A percentile compares a stretch with the other conserved stretches of the same genome.
Conservation (phyloP, 2,329 filamentous ascomycete genomes). For the Phyllosticta ampelicida region DNA sequence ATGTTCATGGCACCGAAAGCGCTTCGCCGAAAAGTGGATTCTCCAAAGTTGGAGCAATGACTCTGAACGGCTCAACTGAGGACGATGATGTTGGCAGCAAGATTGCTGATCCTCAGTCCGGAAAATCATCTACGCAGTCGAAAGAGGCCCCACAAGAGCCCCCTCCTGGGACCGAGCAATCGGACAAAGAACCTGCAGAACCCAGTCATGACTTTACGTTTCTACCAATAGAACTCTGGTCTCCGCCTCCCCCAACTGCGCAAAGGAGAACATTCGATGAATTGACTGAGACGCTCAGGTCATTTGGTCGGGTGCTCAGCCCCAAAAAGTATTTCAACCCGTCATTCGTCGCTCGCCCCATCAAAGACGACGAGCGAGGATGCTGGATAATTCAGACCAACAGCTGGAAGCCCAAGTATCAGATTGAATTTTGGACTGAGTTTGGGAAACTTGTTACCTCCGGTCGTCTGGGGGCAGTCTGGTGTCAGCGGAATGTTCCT, state of each 20-base stretch:
- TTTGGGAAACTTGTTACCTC: conserved; percentile 49
- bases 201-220: conserved; percentile 14
- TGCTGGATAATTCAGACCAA: conserved; percentile 60
- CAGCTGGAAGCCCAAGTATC: conserved; percentile 41
- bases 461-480: conserved; percentile 52
- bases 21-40: neutral
- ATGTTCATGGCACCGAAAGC: neutral
- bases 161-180: neutral
- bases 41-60: neutral
- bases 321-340: conserved; percentile 12
- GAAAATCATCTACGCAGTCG: neutral
- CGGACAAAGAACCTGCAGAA: neutral
- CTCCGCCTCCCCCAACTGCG: conserved; percentile 16
- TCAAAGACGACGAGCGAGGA: conserved; percentile 51
- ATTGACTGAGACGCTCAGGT: neutral
- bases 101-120: neutral
- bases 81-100: neutral
- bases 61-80: neutral
- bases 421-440: conserved; percentile 50
- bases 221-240: conserved; percentile 17
- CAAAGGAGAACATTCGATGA: conserved; percentile 3
- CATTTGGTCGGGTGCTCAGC: conserved; percentile 4
- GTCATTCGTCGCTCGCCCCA: conserved; percentile 8
- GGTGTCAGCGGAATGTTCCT: conserved; percentile 3
- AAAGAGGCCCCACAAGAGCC: neutral